phyloP scores from a whole-genome alignment of 1,139 yeast species.

The Nakaseomyces nivariensis region DNA sequence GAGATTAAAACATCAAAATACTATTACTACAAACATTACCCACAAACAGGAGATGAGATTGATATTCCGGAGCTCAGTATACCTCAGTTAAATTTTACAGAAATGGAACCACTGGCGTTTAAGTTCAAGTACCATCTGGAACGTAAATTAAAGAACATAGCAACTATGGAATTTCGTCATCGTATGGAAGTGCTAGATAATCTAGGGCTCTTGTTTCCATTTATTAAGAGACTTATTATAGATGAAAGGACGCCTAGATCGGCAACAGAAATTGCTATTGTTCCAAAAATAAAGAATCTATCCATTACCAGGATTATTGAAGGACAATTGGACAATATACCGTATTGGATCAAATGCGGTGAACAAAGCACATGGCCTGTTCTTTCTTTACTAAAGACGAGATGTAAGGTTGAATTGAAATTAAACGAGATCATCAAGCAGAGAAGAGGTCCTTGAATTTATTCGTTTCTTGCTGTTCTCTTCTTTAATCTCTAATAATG shows the following conservation, averaged over 20 bases:
- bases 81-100: conserved; percentile 27
- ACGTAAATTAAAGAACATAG: conserved; percentile 31
- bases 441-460: conserved; percentile 30
- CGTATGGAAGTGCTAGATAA: conserved; percentile 71
- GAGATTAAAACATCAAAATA: conserved; percentile 32
- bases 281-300: conserved; percentile 71
- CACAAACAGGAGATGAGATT: conserved; percentile 19
- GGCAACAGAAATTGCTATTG: conserved; percentile 75
- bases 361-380: conserved; percentile 93
- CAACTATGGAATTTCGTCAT: conserved; percentile 68
- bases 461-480: neutral
- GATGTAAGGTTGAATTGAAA: conserved; percentile 86
- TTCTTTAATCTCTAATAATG: conserved; percentile 16
- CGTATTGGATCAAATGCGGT: conserved; percentile 86
- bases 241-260: conserved; percentile 81
- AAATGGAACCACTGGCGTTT: conserved; percentile 38
- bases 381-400: conserved; percentile 71
- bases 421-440: conserved; percentile 47
- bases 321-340: conserved; percentile 56
- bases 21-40: conserved; percentile 29
- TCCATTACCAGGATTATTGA: conserved; percentile 56
- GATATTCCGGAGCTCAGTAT: conserved; percentile 19
- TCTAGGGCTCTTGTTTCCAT: conserved; percentile 62
- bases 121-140: conserved; percentile 35
- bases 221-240: conserved; percentile 65